Evolutionary conservation across 2,329 filamentous ascomycete species (phyloP), one percentile per base, ranked within the genome.

Genomic region (Botrytis fragariae): DNA sequence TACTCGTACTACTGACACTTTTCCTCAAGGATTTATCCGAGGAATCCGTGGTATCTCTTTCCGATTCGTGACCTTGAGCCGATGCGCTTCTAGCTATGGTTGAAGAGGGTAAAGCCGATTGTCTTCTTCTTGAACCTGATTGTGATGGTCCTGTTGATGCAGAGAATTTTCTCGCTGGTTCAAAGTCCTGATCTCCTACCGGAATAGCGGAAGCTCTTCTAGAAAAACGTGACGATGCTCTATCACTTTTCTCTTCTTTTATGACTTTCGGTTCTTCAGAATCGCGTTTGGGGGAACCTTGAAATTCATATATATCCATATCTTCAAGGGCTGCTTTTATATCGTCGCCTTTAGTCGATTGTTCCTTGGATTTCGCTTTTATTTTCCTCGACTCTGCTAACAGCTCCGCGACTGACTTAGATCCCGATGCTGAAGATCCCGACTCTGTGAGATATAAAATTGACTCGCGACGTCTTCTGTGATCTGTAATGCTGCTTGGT

Each of bases 401-500:
- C 29, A 81, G 74, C n/a, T 79, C 77, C 59, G 79, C 74, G n/a
- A 81, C 77, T 6, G 77, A 76, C 57, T 75, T 77, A 25, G 76
- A 76, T 10, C 79, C 77, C 18, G 73, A 70, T 1, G 77, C 67
- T 54, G 69, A 64, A 32, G 71, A 29, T 10, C 78, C 78, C 7
- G 71, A 35, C 39, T 79, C 77, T 16, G 67, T 48, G 57, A 79
- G 77, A 48, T 78, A 76, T 32, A 81, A 61, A 61, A 79, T 75
- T 4, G 80, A 81, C 63, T 80, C 80, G 9, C 79, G 77, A 22
- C 80, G 77, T 62, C 78, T 80, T 69, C 80, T 72, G 44, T 81
- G 80, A 4, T 78, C 79, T 48, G 79, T 79, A 35, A 79, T 79
- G 60, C 75, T 78, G 61, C 76, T 78, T 3, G 78, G 77, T 45